Evolutionary conservation across 352 stramenopile species (phyloP).

Genomic region (Blastocystis sp.): DNA sequence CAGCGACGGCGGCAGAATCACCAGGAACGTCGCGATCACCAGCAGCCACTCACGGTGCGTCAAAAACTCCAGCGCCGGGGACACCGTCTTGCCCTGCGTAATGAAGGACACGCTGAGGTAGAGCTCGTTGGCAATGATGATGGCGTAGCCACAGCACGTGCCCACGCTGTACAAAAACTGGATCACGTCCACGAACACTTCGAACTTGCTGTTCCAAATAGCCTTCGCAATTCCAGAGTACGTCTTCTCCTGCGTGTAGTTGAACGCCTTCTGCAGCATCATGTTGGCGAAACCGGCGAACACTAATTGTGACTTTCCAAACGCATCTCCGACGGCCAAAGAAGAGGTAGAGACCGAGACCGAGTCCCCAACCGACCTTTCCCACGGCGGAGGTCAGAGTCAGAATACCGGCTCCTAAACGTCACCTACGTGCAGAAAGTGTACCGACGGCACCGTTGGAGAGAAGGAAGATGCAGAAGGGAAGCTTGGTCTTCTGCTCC

Average conservation of each 20-base stretch:
- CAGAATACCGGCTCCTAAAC: constrained; percentile 29
- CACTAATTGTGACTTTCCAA: not conserved
- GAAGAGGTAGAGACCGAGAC: constrained; percentile 35
- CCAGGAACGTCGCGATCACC: not conserved
- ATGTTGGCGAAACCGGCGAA: constrained; percentile 50
- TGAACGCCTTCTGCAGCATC: constrained; percentile 45
- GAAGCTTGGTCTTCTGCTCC: constrained; percentile 26
- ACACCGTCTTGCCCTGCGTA: constrained; percentile 17
- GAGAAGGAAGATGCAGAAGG: constrained; percentile 39
- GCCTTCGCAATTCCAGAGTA: constrained; percentile 40
- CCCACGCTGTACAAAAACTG: constrained; percentile 41
- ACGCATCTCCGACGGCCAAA: not conserved
- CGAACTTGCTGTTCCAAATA: not conserved
- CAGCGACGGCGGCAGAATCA: constrained; percentile 23
- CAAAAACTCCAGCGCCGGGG: constrained; percentile 1
- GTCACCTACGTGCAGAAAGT: not conserved
- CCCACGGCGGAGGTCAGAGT: constrained; percentile 43
- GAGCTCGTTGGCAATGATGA: constrained; percentile 48
- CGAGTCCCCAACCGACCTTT: constrained; percentile 37
- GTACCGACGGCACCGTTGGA: constrained; percentile 20
- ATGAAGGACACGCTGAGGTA: constrained; percentile 37
- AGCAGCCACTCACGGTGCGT: constrained; percentile 15
- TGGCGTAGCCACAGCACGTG: constrained; percentile 47
- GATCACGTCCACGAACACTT: constrained; percentile 33
- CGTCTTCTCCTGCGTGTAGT: constrained; percentile 17